A percentile compares a stretch with the other conserved stretches of the same genome.
phyloP scores from a whole-genome alignment of 2,329 filamentous ascomycete genomes.

The Dissoconium aciculare region DNA sequence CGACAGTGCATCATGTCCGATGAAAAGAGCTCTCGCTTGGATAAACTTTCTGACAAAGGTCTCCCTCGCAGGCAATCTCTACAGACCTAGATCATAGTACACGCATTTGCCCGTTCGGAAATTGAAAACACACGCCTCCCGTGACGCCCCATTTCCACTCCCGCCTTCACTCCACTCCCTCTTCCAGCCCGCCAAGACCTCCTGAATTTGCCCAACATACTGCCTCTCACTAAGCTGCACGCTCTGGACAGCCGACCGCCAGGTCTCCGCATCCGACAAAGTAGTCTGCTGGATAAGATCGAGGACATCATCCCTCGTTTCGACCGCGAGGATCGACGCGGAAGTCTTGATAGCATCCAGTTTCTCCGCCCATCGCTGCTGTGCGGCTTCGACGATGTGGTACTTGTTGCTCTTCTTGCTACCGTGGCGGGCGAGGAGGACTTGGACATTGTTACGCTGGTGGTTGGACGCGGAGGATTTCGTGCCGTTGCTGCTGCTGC shows the following conservation, averaged over 20 bases:
- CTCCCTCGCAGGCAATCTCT: no score
- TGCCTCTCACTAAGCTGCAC: constrained; percentile 63
- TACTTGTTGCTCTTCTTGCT: constrained; percentile 86
- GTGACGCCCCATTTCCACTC: constrained; percentile 32
- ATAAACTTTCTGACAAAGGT: no score
- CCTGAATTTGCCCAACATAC: constrained; percentile 70
- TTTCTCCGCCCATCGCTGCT: constrained; percentile 42
- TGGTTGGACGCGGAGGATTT: constrained; percentile 28
- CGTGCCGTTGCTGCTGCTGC: constrained; percentile 17
- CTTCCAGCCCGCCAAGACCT: constrained; percentile 52
- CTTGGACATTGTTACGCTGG: constrained; percentile 57
- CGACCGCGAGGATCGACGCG: constrained; percentile 73
- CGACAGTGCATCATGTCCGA: no score
- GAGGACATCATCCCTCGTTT: constrained; percentile 72
- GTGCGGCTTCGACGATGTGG: constrained; percentile 68
- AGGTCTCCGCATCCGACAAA: constrained; percentile 67
- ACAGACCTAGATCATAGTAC: constrained; percentile 58
- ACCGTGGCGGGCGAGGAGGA: constrained; percentile 67
- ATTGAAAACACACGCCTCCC: constrained; percentile 80
- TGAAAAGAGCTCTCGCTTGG: no score
- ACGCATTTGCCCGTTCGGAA: constrained; percentile 72
- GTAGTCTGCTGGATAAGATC: constrained; percentile 59
- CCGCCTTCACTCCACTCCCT: constrained; percentile 34
- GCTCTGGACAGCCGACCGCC: constrained; percentile 65
- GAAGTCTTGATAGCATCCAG: constrained; percentile 53